Conservation (phyloP, 257 asterid species). For the Rauvolfia tetraphylla region DNA sequence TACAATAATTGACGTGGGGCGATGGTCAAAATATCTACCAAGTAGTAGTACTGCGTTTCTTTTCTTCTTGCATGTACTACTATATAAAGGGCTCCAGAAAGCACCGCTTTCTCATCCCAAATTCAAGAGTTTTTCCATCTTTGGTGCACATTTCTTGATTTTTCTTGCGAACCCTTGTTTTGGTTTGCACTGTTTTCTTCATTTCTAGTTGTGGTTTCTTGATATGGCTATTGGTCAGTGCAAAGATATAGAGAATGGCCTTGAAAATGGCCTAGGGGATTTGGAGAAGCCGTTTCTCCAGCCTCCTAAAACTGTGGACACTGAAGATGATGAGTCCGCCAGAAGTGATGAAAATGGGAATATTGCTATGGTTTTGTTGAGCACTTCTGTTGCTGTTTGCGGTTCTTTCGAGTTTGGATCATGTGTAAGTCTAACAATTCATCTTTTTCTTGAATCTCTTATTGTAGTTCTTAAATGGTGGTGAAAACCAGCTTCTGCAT, state of each 20-base stretch:
- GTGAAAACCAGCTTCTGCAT: neutral
- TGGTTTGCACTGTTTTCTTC: neutral
- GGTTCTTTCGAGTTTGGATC: conserved; percentile 91
- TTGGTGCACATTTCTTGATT: neutral
- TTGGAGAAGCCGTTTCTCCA: conserved; percentile 52
- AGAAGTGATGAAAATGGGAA: conserved; percentile 21
- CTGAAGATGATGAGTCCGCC: conserved; percentile 21
- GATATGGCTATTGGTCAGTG: conserved; percentile 39
- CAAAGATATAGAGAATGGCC: conserved; percentile 44
- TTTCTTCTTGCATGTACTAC: conserved; percentile 18
- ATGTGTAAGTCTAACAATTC: conserved; percentile 51
- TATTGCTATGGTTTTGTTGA: conserved; percentile 56
- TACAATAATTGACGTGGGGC: conserved; percentile 14
- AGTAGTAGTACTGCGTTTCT: neutral
- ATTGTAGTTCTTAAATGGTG: neutral
- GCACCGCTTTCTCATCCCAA: neutral
- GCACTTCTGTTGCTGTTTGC: conserved; percentile 81
- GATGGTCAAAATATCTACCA: conserved; percentile 9
- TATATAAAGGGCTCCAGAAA: conserved; percentile 15
- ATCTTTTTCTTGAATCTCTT: neutral
- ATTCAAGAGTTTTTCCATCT: neutral
- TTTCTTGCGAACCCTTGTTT: neutral
- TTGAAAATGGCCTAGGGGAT: conserved; percentile 18
- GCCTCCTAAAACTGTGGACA: conserved; percentile 21
- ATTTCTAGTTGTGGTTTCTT: neutral